Conservation (phyloP, 2,329 filamentous ascomycete genomes). For the Fusarium sp. region DNA sequence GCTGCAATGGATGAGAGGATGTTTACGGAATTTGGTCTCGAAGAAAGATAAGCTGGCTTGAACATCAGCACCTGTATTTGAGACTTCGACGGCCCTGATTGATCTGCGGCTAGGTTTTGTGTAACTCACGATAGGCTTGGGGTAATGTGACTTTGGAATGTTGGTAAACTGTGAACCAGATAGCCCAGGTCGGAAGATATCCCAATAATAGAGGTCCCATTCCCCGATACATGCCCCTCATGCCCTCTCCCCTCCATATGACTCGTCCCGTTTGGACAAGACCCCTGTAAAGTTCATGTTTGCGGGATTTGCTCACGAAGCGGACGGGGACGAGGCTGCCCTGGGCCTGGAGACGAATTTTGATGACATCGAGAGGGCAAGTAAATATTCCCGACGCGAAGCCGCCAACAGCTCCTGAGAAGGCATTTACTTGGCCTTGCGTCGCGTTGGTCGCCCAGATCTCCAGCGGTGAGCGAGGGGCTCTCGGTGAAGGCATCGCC, state of each 20-base stretch:
- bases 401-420: slow-evolving; percentile 88
- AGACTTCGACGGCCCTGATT: background rate
- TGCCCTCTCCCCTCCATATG: slow-evolving; percentile 88
- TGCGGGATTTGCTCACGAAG: slow-evolving; percentile 56
- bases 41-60: slow-evolving; percentile 68
- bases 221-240: slow-evolving; percentile 91
- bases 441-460: slow-evolving; percentile 66
- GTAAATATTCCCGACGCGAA: slow-evolving; percentile 93
- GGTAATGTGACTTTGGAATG: slow-evolving; percentile 80
- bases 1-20: slow-evolving; percentile 90
- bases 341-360: slow-evolving; percentile 96
- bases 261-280: slow-evolving; percentile 84
- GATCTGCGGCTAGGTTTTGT: background rate
- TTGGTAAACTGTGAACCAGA: slow-evolving; percentile 97
- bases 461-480: slow-evolving; percentile 10
- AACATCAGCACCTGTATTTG: background rate
- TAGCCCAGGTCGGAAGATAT: slow-evolving; percentile 96
- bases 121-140: slow-evolving; percentile 68
- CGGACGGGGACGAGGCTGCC: slow-evolving; percentile 76
- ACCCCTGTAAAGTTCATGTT: slow-evolving; percentile 78
- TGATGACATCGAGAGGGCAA: slow-evolving; percentile 97
- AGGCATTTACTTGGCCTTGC: slow-evolving; percentile 78
- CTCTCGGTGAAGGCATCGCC: slow-evolving; percentile 7
- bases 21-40: slow-evolving; percentile 60
- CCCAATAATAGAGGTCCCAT: slow-evolving; percentile 93